A percentile compares a stretch with the other conserved stretches of the same genome.
Conservation (phyloP, 257 asterid genomes). For the Nicotiana tomentosiformis region DNA sequence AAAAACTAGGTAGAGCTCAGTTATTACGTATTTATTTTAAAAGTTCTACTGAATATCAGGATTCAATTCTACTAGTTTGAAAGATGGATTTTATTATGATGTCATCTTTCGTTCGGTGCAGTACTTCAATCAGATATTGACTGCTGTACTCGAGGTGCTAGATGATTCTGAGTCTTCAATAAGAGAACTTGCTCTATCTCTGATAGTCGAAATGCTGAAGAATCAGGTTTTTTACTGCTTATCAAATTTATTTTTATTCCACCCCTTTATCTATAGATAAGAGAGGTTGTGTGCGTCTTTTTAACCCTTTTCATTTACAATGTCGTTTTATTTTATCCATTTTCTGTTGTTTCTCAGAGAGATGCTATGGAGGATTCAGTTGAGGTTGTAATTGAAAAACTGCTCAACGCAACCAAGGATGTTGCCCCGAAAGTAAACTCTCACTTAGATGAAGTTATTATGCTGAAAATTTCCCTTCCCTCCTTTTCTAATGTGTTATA, state of each 20-base stretch:
- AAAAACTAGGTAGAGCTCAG: neutral
- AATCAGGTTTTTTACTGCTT: conserved; percentile 61
- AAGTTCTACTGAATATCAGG: neutral
- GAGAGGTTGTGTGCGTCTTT: neutral
- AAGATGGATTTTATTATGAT: conserved; percentile 9
- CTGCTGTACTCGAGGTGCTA: conserved; percentile 83
- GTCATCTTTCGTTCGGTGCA: conserved; percentile 31
- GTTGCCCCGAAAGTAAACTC: conserved; percentile 58
- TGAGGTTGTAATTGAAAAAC: conserved; percentile 84
- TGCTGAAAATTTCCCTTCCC: neutral
- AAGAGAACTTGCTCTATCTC: conserved; percentile 69
- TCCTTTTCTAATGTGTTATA: conserved; percentile 15
- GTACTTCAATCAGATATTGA: conserved; percentile 96
- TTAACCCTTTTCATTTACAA: neutral
- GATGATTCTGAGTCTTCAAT: conserved; percentile 82
- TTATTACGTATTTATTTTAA: neutral
- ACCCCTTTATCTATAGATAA: neutral
- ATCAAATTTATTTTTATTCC: neutral
- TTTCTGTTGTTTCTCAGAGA: conserved; percentile 44
- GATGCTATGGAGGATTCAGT: conserved; percentile 87
- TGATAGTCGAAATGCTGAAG: conserved; percentile 84
- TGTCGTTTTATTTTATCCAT: neutral
- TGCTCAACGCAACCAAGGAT: conserved; percentile 84
- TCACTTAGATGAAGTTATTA: neutral
- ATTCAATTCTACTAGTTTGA: neutral